Percentiles rank a stretch among this genome's conserved stretches.
Conservation (phyloP, 306 rosid species). For the Cucumis melo region DNA sequence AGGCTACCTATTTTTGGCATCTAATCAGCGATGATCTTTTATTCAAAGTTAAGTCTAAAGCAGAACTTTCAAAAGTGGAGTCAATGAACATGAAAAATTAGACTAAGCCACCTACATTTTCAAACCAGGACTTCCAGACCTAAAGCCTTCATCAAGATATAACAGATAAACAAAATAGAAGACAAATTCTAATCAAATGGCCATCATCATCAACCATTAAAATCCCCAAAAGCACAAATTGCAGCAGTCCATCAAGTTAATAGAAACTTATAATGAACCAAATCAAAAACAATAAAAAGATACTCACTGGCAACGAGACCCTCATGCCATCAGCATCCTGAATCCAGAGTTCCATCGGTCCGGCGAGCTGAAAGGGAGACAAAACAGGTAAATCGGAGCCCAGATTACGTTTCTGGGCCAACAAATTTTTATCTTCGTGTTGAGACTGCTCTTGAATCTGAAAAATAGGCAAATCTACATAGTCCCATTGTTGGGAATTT, state of each 20-base stretch:
- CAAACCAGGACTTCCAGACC: neutral
- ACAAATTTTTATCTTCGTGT: constrained; percentile 17
- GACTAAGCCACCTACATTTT: neutral
- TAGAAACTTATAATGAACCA: too few species aligned
- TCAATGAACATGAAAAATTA: neutral
- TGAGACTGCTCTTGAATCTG: constrained; percentile 30
- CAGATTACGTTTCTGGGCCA: constrained; percentile 29
- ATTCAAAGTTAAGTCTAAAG: neutral
- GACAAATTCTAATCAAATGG: neutral
- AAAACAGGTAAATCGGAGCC: constrained; percentile 41
- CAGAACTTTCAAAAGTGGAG: neutral
- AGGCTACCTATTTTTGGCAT: neutral
- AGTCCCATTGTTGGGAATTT: constrained; percentile 71
- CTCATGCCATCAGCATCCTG: constrained; percentile 82
- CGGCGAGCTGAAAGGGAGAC: constrained; percentile 90
- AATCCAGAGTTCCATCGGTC: constrained; percentile 97
- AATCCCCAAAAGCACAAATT: neutral
- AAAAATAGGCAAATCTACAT: constrained; percentile 76
- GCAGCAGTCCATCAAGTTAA: neutral
- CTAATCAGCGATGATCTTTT: neutral
- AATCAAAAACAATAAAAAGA: neutral
- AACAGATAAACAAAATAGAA: neutral
- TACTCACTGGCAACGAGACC: constrained; percentile 66
- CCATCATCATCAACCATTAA: neutral
- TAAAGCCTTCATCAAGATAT: neutral